Conservation (phyloP, 768 basidiomycete genomes). For the Leccinum incarnatum region DNA sequence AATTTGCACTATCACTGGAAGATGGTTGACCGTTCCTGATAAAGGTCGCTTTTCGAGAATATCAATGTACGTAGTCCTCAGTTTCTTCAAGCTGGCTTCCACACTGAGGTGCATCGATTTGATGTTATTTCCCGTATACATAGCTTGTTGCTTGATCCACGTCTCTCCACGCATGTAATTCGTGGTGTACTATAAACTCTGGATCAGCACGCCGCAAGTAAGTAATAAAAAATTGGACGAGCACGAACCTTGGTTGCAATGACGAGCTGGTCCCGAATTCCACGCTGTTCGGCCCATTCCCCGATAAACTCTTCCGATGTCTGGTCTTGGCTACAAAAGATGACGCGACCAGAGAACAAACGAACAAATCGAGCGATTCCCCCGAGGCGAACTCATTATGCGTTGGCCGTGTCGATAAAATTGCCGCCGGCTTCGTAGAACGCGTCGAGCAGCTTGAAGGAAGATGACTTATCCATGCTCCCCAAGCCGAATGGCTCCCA, state of each 20-base stretch:
- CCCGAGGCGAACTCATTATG: background rate
- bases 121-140: conserved; percentile 36
- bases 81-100: conserved; percentile 40
- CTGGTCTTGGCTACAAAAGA: conserved; percentile 44
- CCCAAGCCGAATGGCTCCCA: background rate
- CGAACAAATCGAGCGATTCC: background rate
- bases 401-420: background rate
- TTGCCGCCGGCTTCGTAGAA: background rate
- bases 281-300: conserved; percentile 47
- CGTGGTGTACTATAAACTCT: conserved; percentile 13
- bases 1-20: too few species aligned
- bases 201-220: conserved; percentile 10
- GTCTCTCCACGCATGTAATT: conserved; percentile 14
- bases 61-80: conserved; percentile 59
- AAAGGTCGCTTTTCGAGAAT: conserved; percentile 29
- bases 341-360: background rate
- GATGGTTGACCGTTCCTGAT: too few species aligned
- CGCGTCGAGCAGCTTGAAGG: background rate
- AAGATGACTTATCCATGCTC: background rate
- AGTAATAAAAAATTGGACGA: background rate
- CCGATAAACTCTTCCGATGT: conserved; percentile 53
- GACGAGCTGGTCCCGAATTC: conserved; percentile 46
- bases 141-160: conserved; percentile 19
- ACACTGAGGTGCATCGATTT: conserved; percentile 34
- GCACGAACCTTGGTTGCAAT: conserved; percentile 38